Evolutionary conservation across 2,329 filamentous ascomycete species (phyloP).

Genomic region (Penicillium sp.): DNA sequence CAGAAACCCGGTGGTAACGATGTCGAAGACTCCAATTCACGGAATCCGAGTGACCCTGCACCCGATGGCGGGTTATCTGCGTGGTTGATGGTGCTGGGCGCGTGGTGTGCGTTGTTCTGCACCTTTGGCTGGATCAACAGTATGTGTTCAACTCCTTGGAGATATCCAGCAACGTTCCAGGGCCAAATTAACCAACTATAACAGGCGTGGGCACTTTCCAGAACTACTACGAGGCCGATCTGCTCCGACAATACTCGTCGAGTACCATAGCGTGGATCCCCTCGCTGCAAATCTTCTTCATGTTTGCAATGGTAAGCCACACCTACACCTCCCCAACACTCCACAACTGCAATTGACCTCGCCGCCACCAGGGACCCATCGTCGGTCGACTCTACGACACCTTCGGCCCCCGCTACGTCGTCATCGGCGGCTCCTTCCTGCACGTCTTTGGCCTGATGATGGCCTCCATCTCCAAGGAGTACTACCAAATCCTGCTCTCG

Average conservation of each 20-base stretch:
- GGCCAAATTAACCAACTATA: not conserved
- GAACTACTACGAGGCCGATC: constrained; percentile 55
- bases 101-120: constrained; percentile 48
- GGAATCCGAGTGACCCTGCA: too few relatives aligned
- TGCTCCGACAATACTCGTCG: constrained; percentile 50
- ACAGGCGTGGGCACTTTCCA: constrained; percentile 42
- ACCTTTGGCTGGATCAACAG: constrained; percentile 54
- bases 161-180: not conserved
- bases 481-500: constrained; percentile 57
- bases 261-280: constrained; percentile 63
- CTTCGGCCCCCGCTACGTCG: constrained; percentile 57
- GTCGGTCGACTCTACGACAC: constrained; percentile 64
- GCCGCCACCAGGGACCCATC: constrained; percentile 49
- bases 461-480: constrained; percentile 52
- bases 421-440: constrained; percentile 51
- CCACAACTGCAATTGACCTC: not conserved
- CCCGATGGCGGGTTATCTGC: constrained; percentile 34
- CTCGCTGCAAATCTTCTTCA: constrained; percentile 42
- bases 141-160: too few relatives aligned
- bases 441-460: constrained; percentile 61
- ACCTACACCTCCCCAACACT: not conserved
- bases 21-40: too few relatives aligned
- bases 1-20: too few relatives aligned
- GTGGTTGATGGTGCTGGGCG: constrained; percentile 50
- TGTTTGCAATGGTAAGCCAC: constrained; percentile 25